phyloP scores from a whole-genome alignment of 2,329 filamentous ascomycete genomes.

The Ilyonectria robusta region DNA sequence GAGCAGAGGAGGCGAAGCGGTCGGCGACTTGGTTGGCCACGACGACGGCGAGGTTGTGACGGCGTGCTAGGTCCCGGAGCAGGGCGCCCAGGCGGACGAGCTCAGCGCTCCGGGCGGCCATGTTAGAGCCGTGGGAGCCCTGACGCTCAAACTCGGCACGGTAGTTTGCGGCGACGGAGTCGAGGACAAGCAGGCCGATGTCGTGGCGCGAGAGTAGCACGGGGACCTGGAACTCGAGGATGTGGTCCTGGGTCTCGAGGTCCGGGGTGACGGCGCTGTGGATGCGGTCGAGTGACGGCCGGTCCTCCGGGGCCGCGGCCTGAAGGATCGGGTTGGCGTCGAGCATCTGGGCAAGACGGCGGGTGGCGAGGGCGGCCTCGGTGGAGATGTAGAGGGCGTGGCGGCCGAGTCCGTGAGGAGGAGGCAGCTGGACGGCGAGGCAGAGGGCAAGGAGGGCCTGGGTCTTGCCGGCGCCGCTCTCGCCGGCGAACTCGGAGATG shows the following conservation, averaged over 20 bases:
- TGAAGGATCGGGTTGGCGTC: constrained; percentile 73
- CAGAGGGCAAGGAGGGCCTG: constrained; percentile 91
- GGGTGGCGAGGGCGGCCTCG: constrained; percentile 87
- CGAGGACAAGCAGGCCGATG: constrained; percentile 86
- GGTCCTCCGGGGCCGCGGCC: constrained; percentile 44
- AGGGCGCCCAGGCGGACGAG: constrained; percentile 83
- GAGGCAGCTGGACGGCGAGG: constrained; percentile 85
- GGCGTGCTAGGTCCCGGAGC: constrained; percentile 81
- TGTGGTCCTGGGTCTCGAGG: constrained; percentile 95
- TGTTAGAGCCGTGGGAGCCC: constrained; percentile 64
- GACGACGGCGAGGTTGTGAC: constrained; percentile 84
- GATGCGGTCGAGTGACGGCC: constrained; percentile 80
- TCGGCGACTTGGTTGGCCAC: constrained; percentile 97
- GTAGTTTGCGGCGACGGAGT: constrained; percentile 96
- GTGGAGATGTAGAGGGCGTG: constrained; percentile 95
- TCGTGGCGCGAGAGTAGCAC: constrained; percentile 83
- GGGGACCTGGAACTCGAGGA: constrained; percentile 92
- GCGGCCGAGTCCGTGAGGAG: constrained; percentile 78
- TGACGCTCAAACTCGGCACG: constrained; percentile 86
- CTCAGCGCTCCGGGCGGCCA: constrained; percentile 83
- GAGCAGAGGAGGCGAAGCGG: constrained; percentile 70
- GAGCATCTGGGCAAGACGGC: constrained; percentile 85
- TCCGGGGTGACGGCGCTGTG: constrained; percentile 88
- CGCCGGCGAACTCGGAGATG: constrained; percentile 91
- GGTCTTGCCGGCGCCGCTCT: constrained; percentile 95